These are phyloP conservation scores for Phytophthora pinifolia DNA, from an alignment of 352 stramenopile species.

Conservation along the genomic window DNA sequence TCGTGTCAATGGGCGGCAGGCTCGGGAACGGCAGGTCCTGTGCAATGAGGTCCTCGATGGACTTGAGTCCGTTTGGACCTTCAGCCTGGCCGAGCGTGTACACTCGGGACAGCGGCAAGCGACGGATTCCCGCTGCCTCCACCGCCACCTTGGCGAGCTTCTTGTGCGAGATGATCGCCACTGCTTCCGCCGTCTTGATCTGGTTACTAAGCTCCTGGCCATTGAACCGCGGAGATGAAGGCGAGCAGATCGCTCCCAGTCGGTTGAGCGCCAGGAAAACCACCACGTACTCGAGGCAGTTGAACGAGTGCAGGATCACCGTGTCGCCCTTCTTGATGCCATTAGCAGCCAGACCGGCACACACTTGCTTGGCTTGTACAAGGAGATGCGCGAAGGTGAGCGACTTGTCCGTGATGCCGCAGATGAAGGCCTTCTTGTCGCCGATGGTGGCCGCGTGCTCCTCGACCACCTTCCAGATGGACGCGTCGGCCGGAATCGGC, in stretches of 20 bases:
- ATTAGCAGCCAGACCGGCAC: constrained; percentile 36
- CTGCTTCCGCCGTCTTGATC: constrained; percentile 33
- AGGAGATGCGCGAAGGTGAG: constrained; percentile 43
- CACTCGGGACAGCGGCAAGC: constrained; percentile 18
- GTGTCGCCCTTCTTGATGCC: constrained; percentile 56
- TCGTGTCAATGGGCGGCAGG: constrained; percentile 27
- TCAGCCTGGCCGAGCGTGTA: constrained; percentile 31
- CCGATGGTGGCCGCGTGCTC: constrained; percentile 30
- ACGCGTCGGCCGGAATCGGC: constrained; percentile 35
- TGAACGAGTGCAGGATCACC: constrained; percentile 56
- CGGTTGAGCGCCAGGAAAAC: constrained; percentile 50
- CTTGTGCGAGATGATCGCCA: constrained; percentile 43
- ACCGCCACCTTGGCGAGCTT: constrained; percentile 34
- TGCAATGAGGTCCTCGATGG: constrained; percentile 32
- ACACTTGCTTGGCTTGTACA: constrained; percentile 30
- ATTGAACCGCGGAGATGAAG: constrained; percentile 46
- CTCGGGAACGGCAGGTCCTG: constrained; percentile 28
- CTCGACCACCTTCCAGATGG: constrained; percentile 45
- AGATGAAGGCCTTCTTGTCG: constrained; percentile 42
- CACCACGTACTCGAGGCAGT: constrained; percentile 63
- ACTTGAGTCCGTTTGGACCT: constrained; percentile 8
- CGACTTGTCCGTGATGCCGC: constrained; percentile 39
- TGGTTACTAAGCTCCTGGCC: constrained; percentile 38
- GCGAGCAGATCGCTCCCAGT: constrained; percentile 44
- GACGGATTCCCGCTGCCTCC: constrained; percentile 25